Evolutionary conservation across 257 asterid species (phyloP), one percentile per base, ranked within the genome.

Genomic region (Gentiana dahurica): DNA sequence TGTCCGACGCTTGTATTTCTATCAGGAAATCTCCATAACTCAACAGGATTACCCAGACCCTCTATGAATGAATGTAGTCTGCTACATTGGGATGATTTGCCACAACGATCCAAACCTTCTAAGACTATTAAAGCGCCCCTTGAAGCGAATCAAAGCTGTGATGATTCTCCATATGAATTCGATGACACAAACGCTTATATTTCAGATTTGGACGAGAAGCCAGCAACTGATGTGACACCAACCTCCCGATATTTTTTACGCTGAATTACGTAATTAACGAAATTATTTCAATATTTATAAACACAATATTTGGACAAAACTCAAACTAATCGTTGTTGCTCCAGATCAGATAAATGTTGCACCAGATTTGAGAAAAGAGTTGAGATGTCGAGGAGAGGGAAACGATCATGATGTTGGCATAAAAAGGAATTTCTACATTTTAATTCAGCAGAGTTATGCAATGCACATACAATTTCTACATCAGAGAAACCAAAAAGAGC

Each of bases 11-110:
- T 85, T 0, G 98, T 83, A 62, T 74, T 81, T 80, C 98, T 83
- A 69, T 91, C 95, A 38, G 98, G 98, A 78, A 83, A 91, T 67
- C 98, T 83, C 90, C 94, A 91, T 4, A 83, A 74, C 60, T 91
- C 97, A 64, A 80, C 90, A 4, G 85, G 65, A 62, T 91, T 80
- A 3, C 95, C 97, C 37, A 70, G 72, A 68, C 74, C 82, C 61
- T 73, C 70, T 58, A 91, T 68, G 79, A 76, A 69, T 12, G 87
- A 75, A 54, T 76, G 64, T 69, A 91, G 63, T 58, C 79, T 74
- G 64, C 76, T 66, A 66, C 86, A 85, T 62, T 91, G 98, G 0
- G 93, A 83, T 63, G 95, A 87, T 82, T 91, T 91, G 10, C 96
- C 96, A 69, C 90, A 82, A 1, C 90, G 89, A 70, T 91, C 98